A percentile compares a stretch with the other conserved stretches of the same genome.
These are phyloP conservation scores for Ensete glaucum DNA, from an alignment of 176 grass and related monocot species.

Conservation along the genomic window DNA sequence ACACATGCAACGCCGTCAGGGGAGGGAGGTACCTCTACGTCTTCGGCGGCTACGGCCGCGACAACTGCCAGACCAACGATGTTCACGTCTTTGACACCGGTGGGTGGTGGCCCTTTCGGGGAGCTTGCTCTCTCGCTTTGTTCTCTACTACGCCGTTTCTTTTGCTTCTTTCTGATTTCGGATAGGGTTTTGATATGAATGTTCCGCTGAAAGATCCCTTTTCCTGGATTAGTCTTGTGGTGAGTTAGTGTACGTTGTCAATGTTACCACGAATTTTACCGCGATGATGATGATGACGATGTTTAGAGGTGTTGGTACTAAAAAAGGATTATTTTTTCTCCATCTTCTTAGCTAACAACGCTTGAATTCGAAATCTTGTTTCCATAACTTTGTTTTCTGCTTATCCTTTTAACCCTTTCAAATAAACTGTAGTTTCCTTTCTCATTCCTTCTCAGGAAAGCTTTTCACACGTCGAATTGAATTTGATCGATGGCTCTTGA, in stretches of 20 bases:
- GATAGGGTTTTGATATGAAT: background rate
- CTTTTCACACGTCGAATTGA: background rate
- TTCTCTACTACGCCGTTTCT: background rate
- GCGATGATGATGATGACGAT: too few species aligned
- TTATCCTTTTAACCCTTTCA: background rate
- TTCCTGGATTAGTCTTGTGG: background rate
- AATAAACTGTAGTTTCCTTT: background rate
- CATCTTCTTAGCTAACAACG: too few species aligned
- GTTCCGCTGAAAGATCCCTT: background rate
- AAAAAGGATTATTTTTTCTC: background rate
- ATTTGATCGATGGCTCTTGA: background rate
- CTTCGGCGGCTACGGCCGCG: conserved; percentile 20
- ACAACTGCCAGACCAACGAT: conserved; percentile 26
- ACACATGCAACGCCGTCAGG: conserved; percentile 19
- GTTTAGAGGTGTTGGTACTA: background rate
- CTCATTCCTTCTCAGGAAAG: background rate
- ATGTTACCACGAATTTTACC: background rate
- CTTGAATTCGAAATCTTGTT: too few species aligned
- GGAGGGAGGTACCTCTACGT: conserved; percentile 20
- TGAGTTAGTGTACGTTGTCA: background rate
- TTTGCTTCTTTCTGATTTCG: background rate
- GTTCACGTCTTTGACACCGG: conserved; percentile 27
- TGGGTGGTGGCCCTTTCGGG: background rate
- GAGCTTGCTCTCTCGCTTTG: background rate
- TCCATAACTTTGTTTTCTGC: too few species aligned